Conservation (phyloP, 768 basidiomycete genomes). For the Cyclocybe cylindracea region DNA sequence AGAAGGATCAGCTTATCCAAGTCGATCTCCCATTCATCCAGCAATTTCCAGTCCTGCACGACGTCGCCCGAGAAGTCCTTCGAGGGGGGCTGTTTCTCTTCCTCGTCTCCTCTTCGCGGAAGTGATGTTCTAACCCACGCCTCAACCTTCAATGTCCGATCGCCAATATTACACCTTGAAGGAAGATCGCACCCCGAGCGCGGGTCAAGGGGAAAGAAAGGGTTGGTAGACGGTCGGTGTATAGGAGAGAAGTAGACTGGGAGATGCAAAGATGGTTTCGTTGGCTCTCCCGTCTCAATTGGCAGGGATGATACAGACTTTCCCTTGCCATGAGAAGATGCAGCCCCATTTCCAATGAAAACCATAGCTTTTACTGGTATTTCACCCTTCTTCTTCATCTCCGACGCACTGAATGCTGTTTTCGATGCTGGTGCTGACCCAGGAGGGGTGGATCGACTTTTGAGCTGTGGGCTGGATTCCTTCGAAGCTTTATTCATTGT, state of each 20-base stretch:
- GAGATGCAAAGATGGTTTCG: conserved; percentile 11
- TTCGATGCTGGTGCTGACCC: conserved; percentile 14
- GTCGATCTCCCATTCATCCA: conserved; percentile 70
- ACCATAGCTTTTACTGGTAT: background rate
- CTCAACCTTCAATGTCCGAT: conserved; percentile 52
- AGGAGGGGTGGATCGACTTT: conserved; percentile 4
- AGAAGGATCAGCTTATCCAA: conserved; percentile 59
- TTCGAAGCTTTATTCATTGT: background rate
- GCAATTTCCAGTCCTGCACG: conserved; percentile 53
- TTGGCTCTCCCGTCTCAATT: background rate
- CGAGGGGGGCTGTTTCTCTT: background rate
- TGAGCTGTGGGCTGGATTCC: background rate
- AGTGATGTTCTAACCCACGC: conserved; percentile 52
- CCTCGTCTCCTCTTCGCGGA: background rate
- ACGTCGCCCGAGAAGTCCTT: conserved; percentile 7
- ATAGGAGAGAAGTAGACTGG: conserved; percentile 77
- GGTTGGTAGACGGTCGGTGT: conserved; percentile 85
- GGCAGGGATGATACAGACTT: background rate
- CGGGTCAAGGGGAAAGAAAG: conserved; percentile 65
- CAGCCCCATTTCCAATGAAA: background rate
- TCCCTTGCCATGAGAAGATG: conserved; percentile 6
- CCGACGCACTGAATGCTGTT: conserved; percentile 7
- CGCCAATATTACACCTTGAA: conserved; percentile 53
- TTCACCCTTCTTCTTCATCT: background rate
- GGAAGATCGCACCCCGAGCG: conserved; percentile 52